Evolutionary conservation across 2,329 filamentous ascomycete genomes (phyloP).

Genomic region (Plenodomus lindquistii): DNA sequence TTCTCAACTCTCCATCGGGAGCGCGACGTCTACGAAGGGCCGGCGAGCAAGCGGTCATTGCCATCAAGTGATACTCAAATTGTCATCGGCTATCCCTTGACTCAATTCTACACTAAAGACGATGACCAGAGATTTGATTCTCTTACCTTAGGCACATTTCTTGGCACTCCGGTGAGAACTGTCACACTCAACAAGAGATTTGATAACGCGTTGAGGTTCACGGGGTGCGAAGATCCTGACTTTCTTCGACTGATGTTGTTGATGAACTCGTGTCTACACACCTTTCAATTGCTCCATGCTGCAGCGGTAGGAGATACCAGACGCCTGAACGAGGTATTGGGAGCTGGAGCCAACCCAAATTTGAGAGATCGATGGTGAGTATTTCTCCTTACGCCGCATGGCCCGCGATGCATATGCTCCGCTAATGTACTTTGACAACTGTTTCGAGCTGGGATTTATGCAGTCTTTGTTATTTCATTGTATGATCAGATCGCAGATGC

Average conservation of each 20-base stretch:
- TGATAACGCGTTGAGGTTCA: neutral
- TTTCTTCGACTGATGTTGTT: constrained; percentile 5
- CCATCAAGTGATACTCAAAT: neutral
- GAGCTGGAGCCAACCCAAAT: constrained; percentile 4
- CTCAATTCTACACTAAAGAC: constrained; percentile 3
- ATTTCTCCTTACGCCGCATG: too few relatives aligned
- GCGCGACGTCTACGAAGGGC: neutral
- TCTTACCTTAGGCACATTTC: neutral
- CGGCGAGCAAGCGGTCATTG: neutral
- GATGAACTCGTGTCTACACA: constrained; percentile 6
- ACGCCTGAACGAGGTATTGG: neutral
- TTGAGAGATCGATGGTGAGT: constrained; percentile 5
- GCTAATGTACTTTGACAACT: too few relatives aligned
- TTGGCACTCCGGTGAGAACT: constrained; percentile 3
- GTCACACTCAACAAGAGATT: constrained; percentile 2
- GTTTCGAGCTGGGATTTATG: too few relatives aligned
- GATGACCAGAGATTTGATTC: neutral
- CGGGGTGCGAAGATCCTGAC: constrained; percentile 1
- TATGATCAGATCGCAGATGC: too few relatives aligned
- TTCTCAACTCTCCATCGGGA: neutral
- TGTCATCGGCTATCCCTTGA: constrained; percentile 4
- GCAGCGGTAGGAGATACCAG: neutral
- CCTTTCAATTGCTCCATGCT: constrained; percentile 4
- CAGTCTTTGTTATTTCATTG: too few relatives aligned
- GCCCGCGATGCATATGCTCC: too few relatives aligned